Evolutionary conservation across 2,329 filamentous ascomycete species (phyloP).

Genomic region (Microdochium bolleyi): DNA sequence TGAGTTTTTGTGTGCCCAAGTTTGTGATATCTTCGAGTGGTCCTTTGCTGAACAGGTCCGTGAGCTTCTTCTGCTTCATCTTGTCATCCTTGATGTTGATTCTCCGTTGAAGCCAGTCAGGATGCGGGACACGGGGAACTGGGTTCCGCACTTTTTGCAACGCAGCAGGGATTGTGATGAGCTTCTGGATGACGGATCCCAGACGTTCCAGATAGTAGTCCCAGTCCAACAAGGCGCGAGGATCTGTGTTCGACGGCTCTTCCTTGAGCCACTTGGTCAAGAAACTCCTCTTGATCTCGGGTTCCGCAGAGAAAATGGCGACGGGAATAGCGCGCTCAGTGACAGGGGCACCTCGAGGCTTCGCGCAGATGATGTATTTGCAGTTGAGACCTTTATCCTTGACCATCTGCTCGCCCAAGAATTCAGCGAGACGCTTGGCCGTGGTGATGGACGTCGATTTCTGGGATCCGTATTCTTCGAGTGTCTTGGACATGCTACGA

Average conservation of each 20-base stretch:
- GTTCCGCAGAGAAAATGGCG: conserved; percentile 93
- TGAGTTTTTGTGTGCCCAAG: conserved; percentile 43
- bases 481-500: conserved; percentile 92
- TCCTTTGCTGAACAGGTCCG: conserved; percentile 73
- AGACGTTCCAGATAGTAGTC: conserved; percentile 94
- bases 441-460: conserved; percentile 99
- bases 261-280: conserved; percentile 94
- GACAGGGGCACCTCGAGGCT: conserved; percentile 80
- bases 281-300: conserved; percentile 79
- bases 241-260: conserved; percentile 85
- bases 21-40: conserved; percentile 69
- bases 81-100: conserved; percentile 95
- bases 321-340: conserved; percentile 93
- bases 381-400: conserved; percentile 99
- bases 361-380: conserved; percentile 96
- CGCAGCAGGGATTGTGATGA: conserved; percentile 96
- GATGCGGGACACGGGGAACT: conserved; percentile 86
- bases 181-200: conserved; percentile 94
- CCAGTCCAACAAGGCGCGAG: conserved; percentile 87
- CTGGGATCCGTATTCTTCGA: conserved; percentile 91
- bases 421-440: conserved; percentile 87
- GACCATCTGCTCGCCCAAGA: conserved; percentile 96
- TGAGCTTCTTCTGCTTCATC: conserved; percentile 98
- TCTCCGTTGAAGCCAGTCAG: conserved; percentile 90
- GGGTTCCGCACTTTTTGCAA: conserved; percentile 93